Evolutionary conservation across 768 basidiomycete species (phyloP).

Genomic region (Kwoniella sp.): DNA sequence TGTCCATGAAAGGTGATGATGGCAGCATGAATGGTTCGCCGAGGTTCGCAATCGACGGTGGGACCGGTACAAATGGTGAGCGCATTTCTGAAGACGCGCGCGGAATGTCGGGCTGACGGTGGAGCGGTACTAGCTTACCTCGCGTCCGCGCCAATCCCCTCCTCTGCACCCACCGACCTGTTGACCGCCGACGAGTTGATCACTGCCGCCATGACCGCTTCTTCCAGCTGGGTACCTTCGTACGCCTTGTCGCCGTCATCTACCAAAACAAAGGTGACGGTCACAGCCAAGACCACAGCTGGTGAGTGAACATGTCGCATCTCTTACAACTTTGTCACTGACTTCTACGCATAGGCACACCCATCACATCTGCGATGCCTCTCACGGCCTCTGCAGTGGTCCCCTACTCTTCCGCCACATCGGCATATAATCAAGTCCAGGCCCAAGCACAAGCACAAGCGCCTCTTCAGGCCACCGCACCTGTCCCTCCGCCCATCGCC

Average conservation of each 20-base stretch:
- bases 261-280: not conserved
- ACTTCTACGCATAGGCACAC: not conserved
- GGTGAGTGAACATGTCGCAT: not conserved
- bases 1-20: constrained; percentile 18
- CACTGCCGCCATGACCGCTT: not conserved
- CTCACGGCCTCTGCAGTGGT: not conserved
- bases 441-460: constrained; percentile 1
- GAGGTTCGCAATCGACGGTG: constrained; percentile 8
- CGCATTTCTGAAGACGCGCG: not conserved
- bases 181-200: not conserved
- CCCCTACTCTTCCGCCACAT: not conserved
- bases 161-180: not conserved
- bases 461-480: constrained; percentile 11
- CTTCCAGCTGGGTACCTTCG: not conserved
- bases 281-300: not conserved
- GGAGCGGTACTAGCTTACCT: constrained; percentile 6
- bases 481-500: not conserved
- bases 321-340: not conserved
- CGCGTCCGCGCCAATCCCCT: constrained; percentile 5
- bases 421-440: not conserved
- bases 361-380: not conserved
- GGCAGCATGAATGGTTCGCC: constrained; percentile 15
- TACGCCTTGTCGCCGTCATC: not conserved
- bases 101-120: not conserved
- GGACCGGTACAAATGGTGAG: constrained; percentile 20